Conservation (phyloP, 805 yeast genomes). For the Saturnispora serradocipensis region DNA sequence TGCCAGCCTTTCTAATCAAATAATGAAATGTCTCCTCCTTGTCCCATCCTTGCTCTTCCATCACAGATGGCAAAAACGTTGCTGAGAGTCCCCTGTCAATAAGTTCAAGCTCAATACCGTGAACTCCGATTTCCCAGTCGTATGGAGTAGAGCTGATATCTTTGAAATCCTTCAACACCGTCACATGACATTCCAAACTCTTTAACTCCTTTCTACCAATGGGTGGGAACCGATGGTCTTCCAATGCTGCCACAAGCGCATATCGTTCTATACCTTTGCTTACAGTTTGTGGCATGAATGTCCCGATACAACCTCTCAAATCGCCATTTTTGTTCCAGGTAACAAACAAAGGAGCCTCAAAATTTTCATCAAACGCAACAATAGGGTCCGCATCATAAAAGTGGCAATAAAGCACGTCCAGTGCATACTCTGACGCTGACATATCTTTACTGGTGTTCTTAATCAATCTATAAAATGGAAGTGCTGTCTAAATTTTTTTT, state of each 20-base stretch:
- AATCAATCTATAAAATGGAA: background rate
- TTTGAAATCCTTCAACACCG: slow-evolving; percentile 53
- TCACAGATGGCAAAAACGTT: slow-evolving; percentile 87
- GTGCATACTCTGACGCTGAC: slow-evolving; percentile 3
- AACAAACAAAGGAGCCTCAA: slow-evolving; percentile 62
- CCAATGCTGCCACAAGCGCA: slow-evolving; percentile 60
- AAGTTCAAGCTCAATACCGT: slow-evolving; percentile 46
- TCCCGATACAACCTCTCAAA: slow-evolving; percentile 91
- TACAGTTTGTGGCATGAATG: slow-evolving; percentile 51
- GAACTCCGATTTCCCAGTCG: slow-evolving; percentile 76
- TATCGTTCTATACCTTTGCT: slow-evolving; percentile 53
- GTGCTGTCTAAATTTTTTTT: background rate
- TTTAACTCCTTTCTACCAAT: slow-evolving; percentile 48
- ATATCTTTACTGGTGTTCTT: background rate
- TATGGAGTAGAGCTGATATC: slow-evolving; percentile 35
- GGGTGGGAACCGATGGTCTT: slow-evolving; percentile 72
- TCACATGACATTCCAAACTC: slow-evolving; percentile 46
- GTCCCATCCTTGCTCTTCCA: slow-evolving; percentile 79
- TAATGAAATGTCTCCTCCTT: slow-evolving; percentile 60
- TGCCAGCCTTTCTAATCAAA: slow-evolving; percentile 68
- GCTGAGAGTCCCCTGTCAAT: slow-evolving; percentile 35
- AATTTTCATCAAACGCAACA: background rate
- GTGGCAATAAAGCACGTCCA: slow-evolving; percentile 3
- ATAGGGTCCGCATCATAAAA: background rate
- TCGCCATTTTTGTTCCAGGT: slow-evolving; percentile 53